A percentile compares a stretch with the other conserved stretches of the same genome.
phyloP scores from a whole-genome alignment of 768 basidiomycete species.

The Mycena crocata region DNA sequence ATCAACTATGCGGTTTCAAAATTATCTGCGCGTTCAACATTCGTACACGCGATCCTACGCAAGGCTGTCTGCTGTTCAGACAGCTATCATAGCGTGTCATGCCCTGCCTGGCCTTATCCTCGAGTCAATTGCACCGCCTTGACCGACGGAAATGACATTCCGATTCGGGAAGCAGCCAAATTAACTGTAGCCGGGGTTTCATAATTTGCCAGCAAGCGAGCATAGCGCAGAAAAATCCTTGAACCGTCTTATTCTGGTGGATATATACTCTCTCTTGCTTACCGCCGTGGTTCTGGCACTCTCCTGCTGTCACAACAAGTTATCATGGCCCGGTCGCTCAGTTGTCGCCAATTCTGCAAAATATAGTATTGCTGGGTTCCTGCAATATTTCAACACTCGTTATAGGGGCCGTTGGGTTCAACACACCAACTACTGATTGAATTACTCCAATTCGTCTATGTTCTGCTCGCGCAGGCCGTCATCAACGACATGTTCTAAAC shows the following conservation, averaged over 20 bases:
- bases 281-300: conserved; percentile 12
- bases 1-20: background rate
- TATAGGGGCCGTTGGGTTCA: background rate
- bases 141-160: background rate
- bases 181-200: conserved; percentile 9
- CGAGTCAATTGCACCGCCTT: background rate
- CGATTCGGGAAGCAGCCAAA: background rate
- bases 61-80: background rate
- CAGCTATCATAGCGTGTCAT: background rate
- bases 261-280: background rate
- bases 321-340: too few relatives aligned
- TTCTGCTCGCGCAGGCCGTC: background rate
- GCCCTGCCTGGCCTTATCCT: background rate
- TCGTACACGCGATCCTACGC: conserved; percentile 1
- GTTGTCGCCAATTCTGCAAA: background rate
- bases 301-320: background rate
- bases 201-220: background rate
- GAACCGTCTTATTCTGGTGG: background rate
- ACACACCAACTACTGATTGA: background rate
- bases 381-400: background rate
- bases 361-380: background rate
- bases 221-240: background rate
- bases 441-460: background rate
- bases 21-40: background rate
- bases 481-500: background rate